Conservation (phyloP, 108 stramenopile species). For the Skeletonema menzelii region DNA sequence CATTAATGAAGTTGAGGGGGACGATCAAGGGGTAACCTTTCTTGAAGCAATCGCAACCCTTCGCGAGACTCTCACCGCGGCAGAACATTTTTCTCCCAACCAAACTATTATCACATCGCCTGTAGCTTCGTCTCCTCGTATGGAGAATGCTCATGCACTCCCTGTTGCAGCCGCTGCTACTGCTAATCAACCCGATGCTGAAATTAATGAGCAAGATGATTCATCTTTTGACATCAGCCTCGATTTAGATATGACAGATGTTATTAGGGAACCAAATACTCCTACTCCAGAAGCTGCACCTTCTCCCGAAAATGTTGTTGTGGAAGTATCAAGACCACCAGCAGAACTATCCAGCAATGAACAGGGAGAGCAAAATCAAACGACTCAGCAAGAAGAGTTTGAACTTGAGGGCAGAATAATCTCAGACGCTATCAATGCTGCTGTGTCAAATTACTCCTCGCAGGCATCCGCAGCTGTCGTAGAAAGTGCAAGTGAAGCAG, state of each 20-base stretch:
- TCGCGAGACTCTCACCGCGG: slow-evolving; percentile 28
- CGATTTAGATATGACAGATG: slow-evolving; percentile 1
- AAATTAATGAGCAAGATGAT: background rate
- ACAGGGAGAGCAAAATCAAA: slow-evolving; percentile 24
- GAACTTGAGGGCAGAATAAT: slow-evolving; percentile 39
- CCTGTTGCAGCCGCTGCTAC: background rate
- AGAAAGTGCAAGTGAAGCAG: slow-evolving; percentile 14
- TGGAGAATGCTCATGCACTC: background rate
- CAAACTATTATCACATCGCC: background rate
- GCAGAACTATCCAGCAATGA: slow-evolving; percentile 8
- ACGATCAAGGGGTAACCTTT: slow-evolving; percentile 29
- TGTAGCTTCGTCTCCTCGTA: background rate
- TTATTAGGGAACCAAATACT: background rate
- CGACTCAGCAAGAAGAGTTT: slow-evolving; percentile 31
- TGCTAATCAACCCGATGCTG: background rate
- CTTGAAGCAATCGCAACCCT: slow-evolving; percentile 35
- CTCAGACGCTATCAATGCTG: slow-evolving; percentile 37
- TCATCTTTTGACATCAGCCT: slow-evolving; percentile 14
- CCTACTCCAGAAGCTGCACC: background rate
- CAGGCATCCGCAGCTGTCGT: slow-evolving; percentile 27
- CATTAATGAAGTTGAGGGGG: slow-evolving; percentile 8
- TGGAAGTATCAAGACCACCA: slow-evolving; percentile 21
- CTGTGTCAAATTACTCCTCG: slow-evolving; percentile 29
- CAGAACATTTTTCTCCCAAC: background rate
- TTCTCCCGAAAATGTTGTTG: slow-evolving; percentile 8